Evolutionary conservation across 2,329 filamentous ascomycete species (phyloP).

Genomic region (Pyricularia pennisetigena): DNA sequence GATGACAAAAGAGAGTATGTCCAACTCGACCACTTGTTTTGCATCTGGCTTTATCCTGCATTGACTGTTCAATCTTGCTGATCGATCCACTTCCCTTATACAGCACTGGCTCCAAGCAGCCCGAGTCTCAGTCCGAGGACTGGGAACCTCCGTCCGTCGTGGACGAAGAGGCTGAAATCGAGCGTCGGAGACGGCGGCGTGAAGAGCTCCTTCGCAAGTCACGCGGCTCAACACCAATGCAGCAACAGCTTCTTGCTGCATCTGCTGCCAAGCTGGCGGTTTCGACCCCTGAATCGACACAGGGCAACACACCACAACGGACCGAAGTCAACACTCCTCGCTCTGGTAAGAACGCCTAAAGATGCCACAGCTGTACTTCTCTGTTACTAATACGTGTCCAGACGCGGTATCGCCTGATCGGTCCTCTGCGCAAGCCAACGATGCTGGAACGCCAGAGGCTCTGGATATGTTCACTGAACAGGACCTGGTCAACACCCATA

Average conservation of each 20-base stretch:
- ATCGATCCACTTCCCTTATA: background rate
- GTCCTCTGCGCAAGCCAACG: constrained; percentile 27
- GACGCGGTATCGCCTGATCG: constrained; percentile 23
- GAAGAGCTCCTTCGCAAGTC: constrained; percentile 82
- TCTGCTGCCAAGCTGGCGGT: constrained; percentile 49
- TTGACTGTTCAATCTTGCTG: background rate
- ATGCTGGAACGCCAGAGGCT: constrained; percentile 44
- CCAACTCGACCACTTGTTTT: background rate
- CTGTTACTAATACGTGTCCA: constrained; percentile 1
- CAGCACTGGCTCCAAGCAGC: background rate
- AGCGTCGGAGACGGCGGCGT: constrained; percentile 73
- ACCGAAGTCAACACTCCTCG: constrained; percentile 31
- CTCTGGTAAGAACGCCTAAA: constrained; percentile 31
- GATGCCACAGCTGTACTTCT: background rate
- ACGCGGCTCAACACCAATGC: constrained; percentile 61
- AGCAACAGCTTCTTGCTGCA: constrained; percentile 55
- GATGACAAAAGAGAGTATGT: constrained; percentile 2
- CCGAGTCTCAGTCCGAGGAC: constrained; percentile 24
- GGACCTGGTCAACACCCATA: constrained; percentile 54
- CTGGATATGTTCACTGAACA: constrained; percentile 58
- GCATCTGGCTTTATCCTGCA: background rate
- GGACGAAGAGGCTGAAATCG: constrained; percentile 75
- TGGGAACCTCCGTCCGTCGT: constrained; percentile 49
- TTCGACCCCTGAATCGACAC: constrained; percentile 42
- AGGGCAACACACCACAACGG: constrained; percentile 29